phyloP scores from a whole-genome alignment of 2,329 filamentous ascomycete species.

The Chaetomium olivaceum region DNA sequence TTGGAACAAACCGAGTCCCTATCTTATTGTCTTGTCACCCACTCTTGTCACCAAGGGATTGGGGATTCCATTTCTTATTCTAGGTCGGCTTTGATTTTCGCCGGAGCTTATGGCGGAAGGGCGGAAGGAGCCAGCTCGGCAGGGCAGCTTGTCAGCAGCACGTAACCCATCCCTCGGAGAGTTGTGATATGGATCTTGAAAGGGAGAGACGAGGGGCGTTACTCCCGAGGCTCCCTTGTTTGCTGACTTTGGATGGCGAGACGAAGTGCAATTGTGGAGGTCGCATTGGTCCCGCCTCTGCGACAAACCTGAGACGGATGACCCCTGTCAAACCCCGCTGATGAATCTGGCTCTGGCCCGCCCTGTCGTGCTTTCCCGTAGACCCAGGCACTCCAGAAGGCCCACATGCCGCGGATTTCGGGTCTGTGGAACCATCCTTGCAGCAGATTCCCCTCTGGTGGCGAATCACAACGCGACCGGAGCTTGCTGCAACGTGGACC shows the following conservation, averaged over 20 bases:
- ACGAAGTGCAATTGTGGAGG: conserved; percentile 12
- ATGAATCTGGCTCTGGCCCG: conserved; percentile 30
- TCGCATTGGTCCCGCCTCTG: conserved; percentile 37
- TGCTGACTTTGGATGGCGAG: conserved; percentile 2
- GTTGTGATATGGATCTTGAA: conserved; percentile 28
- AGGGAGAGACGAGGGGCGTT: conserved; percentile 2
- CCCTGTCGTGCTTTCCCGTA: conserved; percentile 29
- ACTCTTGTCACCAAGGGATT: neutral
- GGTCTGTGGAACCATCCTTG: conserved; percentile 28
- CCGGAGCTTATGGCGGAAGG: neutral
- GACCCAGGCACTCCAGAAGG: neutral
- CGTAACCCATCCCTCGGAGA: conserved; percentile 15
- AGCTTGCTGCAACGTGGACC: conserved; percentile 42
- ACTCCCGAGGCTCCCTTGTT: too few species aligned
- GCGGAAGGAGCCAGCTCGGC: conserved; percentile 2
- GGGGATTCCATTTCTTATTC: neutral
- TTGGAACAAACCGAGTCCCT: neutral
- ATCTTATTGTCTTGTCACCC: too few species aligned
- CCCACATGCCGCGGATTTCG: conserved; percentile 26
- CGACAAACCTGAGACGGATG: conserved; percentile 48
- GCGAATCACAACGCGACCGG: conserved; percentile 35
- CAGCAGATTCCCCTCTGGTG: conserved; percentile 32
- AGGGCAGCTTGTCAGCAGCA: neutral
- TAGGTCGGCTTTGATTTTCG: neutral
- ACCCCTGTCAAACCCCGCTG: conserved; percentile 33